Conservation (phyloP, 345 rosid genomes). For the Erodium maritimum region DNA sequence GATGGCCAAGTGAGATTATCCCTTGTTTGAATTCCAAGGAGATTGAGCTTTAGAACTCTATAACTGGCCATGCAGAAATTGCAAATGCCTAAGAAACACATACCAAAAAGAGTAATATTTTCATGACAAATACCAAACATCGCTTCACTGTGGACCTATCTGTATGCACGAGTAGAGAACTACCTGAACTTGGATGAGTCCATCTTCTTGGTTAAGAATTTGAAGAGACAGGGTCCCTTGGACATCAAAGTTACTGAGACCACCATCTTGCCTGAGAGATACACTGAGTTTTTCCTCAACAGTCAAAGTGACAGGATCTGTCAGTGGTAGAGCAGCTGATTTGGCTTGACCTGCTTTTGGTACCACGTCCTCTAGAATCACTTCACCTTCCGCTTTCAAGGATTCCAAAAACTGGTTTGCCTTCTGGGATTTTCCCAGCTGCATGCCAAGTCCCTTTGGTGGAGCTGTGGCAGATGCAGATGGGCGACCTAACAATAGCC, state of each 20-base stretch:
- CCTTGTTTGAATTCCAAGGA: background rate
- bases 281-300: slow-evolving; percentile 92
- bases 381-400: slow-evolving; percentile 97
- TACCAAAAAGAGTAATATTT: background rate
- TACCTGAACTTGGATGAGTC: slow-evolving; percentile 95
- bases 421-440: slow-evolving; percentile 85
- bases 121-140: background rate
- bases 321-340: slow-evolving; percentile 46
- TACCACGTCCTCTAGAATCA: slow-evolving; percentile 81
- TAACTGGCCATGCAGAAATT: background rate
- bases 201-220: slow-evolving; percentile 93
- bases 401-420: slow-evolving; percentile 89
- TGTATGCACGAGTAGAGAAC: background rate
- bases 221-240: slow-evolving; percentile 96
- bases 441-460: slow-evolving; percentile 95
- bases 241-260: slow-evolving; percentile 82
- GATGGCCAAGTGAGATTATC: no score
- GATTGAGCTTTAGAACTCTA: background rate
- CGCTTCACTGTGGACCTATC: background rate
- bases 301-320: slow-evolving; percentile 87
- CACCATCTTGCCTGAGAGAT: slow-evolving; percentile 84
- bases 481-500: slow-evolving; percentile 43
- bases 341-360: slow-evolving; percentile 48
- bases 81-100: background rate
- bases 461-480: slow-evolving; percentile 88